A percentile compares a stretch with the other conserved stretches of the same genome.
phyloP scores from a whole-genome alignment of 345 rosid genomes.

The Citrus australasica region DNA sequence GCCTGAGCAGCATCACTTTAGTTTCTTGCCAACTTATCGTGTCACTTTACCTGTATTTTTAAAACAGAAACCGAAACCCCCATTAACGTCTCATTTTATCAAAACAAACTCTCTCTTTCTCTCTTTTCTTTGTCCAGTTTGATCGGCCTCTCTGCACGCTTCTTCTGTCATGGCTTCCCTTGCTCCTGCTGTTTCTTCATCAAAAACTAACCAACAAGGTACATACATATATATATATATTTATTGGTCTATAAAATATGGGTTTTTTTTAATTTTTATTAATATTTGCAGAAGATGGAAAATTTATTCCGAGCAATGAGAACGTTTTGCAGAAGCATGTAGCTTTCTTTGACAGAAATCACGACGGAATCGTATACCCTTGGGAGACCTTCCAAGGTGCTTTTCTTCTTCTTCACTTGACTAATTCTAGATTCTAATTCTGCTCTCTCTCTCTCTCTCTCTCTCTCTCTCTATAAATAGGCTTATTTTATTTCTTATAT shows the following conservation, averaged over 20 bases:
- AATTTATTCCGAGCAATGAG: conserved; percentile 20
- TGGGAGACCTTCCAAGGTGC: conserved; percentile 76
- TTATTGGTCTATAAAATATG: background rate
- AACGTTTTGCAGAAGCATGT: conserved; percentile 69
- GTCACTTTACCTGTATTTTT: background rate
- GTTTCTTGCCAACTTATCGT: background rate
- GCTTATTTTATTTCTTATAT: background rate
- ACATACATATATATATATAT: background rate
- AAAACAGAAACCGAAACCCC: background rate
- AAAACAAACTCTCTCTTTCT: background rate
- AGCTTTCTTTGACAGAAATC: conserved; percentile 73
- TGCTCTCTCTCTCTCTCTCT: background rate
- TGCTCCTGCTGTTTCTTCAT: conserved; percentile 6
- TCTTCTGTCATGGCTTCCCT: conserved; percentile 18
- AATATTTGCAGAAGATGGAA: conserved; percentile 8
- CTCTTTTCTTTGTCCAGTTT: background rate
- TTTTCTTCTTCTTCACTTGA: background rate
- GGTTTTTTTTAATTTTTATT: background rate
- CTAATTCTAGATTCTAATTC: too few relatives aligned
- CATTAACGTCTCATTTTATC: too few relatives aligned
- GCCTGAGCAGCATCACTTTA: background rate
- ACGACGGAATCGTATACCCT: conserved; percentile 75
- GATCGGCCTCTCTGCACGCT: background rate
- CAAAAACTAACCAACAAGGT: conserved; percentile 11
- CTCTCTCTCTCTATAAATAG: background rate